A percentile compares a stretch with the other conserved stretches of the same genome.
Evolutionary conservation across 2,329 filamentous ascomycete genomes (phyloP).

Genomic region (Exophiala bonariae): DNA sequence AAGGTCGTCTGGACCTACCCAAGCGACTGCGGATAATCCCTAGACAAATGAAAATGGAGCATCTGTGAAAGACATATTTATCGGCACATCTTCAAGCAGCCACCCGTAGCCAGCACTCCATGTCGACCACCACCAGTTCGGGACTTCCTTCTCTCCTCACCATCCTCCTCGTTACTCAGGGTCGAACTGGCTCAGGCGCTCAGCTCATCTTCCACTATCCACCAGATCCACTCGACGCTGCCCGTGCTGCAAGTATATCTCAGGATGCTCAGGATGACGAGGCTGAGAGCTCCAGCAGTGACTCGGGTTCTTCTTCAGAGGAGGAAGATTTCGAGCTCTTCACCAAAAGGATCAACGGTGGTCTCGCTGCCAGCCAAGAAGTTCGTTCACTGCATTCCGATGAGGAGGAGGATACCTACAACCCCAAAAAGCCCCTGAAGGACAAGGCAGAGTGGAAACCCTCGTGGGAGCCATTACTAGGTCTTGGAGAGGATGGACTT

Average conservation of each 20-base stretch:
- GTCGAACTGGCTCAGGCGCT: slow-evolving; percentile 76
- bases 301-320: slow-evolving; percentile 22
- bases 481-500: slow-evolving; percentile 73
- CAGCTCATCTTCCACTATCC: slow-evolving; percentile 87
- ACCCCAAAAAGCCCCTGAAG: slow-evolving; percentile 12
- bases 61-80: no score
- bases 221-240: slow-evolving; percentile 41
- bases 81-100: no score
- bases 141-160: slow-evolving; percentile 58
- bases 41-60: no score
- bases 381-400: slow-evolving; percentile 17
- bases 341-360: slow-evolving; percentile 12
- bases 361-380: not conserved
- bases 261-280: slow-evolving; percentile 20
- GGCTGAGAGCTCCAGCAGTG: slow-evolving; percentile 26
- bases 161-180: slow-evolving; percentile 72
- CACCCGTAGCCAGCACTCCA: slow-evolving; percentile 29
- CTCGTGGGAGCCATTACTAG: slow-evolving; percentile 64
- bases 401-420: slow-evolving; percentile 18
- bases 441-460: slow-evolving; percentile 26
- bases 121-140: slow-evolving; percentile 48
- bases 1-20: no score
- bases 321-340: slow-evolving; percentile 24
- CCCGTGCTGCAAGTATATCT: slow-evolving; percentile 7
- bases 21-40: no score